Base-by-base conservation (phyloP, 129 eudicot species). In the Sambucus nigra region DNA sequence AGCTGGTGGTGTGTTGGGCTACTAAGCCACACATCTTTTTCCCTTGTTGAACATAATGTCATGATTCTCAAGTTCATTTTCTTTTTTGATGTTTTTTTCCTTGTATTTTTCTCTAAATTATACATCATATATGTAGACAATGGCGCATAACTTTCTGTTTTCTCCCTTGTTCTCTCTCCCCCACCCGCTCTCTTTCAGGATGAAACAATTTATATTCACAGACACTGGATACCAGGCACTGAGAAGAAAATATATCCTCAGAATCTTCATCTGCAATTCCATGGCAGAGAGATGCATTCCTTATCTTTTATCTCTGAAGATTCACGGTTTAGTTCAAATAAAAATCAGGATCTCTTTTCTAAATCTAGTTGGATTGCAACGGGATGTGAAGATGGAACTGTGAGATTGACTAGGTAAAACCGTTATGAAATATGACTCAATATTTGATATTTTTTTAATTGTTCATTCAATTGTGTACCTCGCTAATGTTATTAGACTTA, bases 381-480 rank as follows among this genome's bases (percentile, higher is more conserved):
- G 5, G 98, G 98, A 9, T 76, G 95, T 48, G 98, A 91, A 76
- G 98, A 86, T 72, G 98, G 98, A 66, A 85, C 95, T 64, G 94
- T 91, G 68, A 77, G 95, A 70, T 62, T 91, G 77, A 91, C 94
- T 25, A 79, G 98, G 98, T 91, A 76, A 9, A 14, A 41, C 18
- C 20, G 18, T 56, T 14, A 5, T n/a, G 6, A 25, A 25, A 14
- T 26, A 10, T 16, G 26, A 13, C 33, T 28, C 32, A 26, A 41
- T 24, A 39, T 38, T 60, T 11, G 27, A 7, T 54, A 31, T 14
- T 33, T 7, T 35, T 35, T 35, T 29, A 2, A n/a, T n/a, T n/a
- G n/a, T n/a, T n/a, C n/a, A n/a, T n/a, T n/a, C n/a, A n/a, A n/a
- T n/a, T n/a, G n/a, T n/a, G n/a, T n/a, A n/a, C n/a, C n/a, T n/a